Conservation (phyloP, 208 protist genomes). For the Leishmania tropica region DNA sequence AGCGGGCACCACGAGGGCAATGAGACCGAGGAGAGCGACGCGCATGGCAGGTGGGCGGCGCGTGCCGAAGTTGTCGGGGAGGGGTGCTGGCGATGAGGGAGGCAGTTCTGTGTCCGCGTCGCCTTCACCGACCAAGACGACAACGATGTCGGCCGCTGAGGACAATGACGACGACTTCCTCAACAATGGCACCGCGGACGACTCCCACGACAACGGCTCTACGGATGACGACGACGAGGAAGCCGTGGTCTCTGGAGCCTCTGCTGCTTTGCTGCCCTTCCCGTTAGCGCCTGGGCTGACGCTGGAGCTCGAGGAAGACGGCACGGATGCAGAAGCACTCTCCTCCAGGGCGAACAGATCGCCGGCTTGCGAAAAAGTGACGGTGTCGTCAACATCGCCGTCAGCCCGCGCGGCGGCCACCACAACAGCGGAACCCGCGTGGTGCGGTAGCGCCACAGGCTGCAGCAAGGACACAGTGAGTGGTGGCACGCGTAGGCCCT, state of each 20-base stretch:
- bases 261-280: neutral
- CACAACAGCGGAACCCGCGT: neutral
- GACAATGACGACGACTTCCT: neutral
- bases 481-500: no score
- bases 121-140: neutral
- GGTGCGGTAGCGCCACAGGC: neutral
- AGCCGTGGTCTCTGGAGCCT: neutral
- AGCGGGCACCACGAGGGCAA: slow-evolving; percentile 52
- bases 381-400: neutral
- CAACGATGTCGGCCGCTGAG: neutral
- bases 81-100: neutral
- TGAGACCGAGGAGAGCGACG: slow-evolving; percentile 32
- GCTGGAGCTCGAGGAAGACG: neutral
- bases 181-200: no score
- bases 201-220: neutral
- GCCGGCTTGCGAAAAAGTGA: neutral
- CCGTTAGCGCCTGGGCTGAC: neutral
- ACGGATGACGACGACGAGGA: neutral
- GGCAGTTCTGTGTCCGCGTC: neutral
- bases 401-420: neutral
- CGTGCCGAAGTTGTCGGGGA: slow-evolving; percentile 8
- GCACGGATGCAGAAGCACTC: neutral
- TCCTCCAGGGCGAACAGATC: neutral
- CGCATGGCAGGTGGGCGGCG: neutral
- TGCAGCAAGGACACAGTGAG: neutral